Percentiles rank a stretch among this genome's conserved stretches.
phyloP scores from a whole-genome alignment of 495 filamentous ascomycete species.

The Annulohypoxylon maeteangense region DNA sequence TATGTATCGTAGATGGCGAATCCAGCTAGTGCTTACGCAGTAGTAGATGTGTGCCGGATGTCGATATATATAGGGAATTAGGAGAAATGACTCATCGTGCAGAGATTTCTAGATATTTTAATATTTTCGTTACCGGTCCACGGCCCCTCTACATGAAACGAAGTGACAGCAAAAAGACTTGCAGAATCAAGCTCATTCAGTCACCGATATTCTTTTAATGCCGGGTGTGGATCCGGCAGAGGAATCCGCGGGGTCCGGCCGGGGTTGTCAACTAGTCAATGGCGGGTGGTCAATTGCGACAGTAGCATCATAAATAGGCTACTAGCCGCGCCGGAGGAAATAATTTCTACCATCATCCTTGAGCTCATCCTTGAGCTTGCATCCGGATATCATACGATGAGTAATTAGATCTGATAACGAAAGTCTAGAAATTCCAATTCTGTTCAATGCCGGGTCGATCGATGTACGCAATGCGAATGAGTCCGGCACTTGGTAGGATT shows the following conservation, averaged over 20 bases:
- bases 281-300: neutral
- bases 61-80: neutral
- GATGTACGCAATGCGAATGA: neutral
- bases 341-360: neutral
- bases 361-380: neutral
- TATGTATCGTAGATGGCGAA: too few relatives aligned
- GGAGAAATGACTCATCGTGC: neutral
- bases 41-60: too few relatives aligned
- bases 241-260: constrained; percentile 33
- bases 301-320: constrained; percentile 13
- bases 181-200: neutral
- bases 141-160: neutral
- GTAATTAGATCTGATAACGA: neutral
- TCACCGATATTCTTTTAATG: neutral
- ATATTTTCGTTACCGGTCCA: neutral
- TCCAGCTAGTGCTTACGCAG: too few relatives aligned
- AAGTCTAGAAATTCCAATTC: neutral
- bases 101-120: neutral
- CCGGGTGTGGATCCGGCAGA: constrained; percentile 1
- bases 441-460: neutral
- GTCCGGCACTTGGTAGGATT: neutral
- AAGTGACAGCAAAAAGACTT: constrained; percentile 6
- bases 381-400: neutral
- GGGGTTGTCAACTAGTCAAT: neutral
- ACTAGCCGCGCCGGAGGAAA: neutral